Evolutionary conservation across 139 green algal species (phyloP).

Genomic region (Ostreobium quekettii): DNA sequence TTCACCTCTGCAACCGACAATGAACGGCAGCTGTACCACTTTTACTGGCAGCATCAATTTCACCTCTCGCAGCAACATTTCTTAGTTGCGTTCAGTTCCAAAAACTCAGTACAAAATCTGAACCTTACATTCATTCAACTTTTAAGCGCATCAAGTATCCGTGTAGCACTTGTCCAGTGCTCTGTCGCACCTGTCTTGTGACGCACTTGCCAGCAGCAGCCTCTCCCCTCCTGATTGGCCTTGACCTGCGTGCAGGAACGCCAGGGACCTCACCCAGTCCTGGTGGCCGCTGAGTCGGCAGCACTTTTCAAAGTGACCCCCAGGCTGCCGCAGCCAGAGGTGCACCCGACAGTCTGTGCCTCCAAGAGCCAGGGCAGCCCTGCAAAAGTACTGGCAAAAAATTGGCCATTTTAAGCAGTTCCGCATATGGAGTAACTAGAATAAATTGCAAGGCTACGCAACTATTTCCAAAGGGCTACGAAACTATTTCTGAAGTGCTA

Average conservation of each 20-base stretch:
- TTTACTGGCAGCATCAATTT: too few species aligned
- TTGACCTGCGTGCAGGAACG: constrained; percentile 40
- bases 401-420: constrained; percentile 5
- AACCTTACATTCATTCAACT: too few species aligned
- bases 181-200: constrained; percentile 83
- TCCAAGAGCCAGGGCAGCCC: constrained; percentile 62
- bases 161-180: too few species aligned
- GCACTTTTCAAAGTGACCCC: constrained; percentile 33
- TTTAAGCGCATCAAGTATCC: too few species aligned
- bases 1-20: too few species aligned
- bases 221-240: constrained; percentile 8
- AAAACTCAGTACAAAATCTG: too few species aligned
- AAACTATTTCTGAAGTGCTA: too few species aligned
- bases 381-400: constrained; percentile 23
- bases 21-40: too few species aligned
- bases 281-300: constrained; percentile 64
- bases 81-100: too few species aligned
- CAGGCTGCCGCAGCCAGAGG: constrained; percentile 41
- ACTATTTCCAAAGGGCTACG: neutral
- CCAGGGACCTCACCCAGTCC: constrained; percentile 75
- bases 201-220: constrained; percentile 79
- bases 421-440: neutral
- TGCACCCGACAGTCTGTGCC: constrained; percentile 55
- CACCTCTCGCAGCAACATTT: too few species aligned
- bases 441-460: constrained; percentile 3